Evolutionary conservation across 2,329 filamentous ascomycete genomes (phyloP), one percentile per base, ranked within the genome.

Genomic region (Daldinia eschscholtzii): DNA sequence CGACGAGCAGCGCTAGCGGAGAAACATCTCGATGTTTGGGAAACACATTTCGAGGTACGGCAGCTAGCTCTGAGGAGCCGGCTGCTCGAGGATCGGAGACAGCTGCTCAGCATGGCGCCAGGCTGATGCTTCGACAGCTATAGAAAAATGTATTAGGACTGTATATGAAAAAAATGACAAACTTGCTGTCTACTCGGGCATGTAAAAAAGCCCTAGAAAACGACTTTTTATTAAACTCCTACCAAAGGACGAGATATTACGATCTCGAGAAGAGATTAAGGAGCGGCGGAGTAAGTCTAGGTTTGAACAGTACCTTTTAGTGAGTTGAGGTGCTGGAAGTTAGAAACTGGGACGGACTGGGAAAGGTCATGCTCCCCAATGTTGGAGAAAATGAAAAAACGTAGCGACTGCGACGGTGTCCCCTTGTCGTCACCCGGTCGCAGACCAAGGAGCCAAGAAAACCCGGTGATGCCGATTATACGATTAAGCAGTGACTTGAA

Each of bases 101-200:
- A 88, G 80, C 87, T 88, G 83, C 90, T 89, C 86, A 93, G 87
- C 91, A 93, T 93, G 83, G 81, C 86, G 83, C 80, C 79, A 77
- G 75, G 76, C 76, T 78, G 76, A 81, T 79, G 79, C 78, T 78
- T 73, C 56, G 63, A 76, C 70, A 70, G 64, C 66, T 73, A 63
- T 37, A 57, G 20, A 35, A 60, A 63, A 65, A 53, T 52, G 46
- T 42, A 70, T 70, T 70, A 67, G 64, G 58, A 60, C 23, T 46
- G 55, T 65, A 59, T 30, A 28, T 5, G 41, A 42, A 56, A 33
- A 56, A 33, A 61, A 57, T 42, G 55, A 55, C 57, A 57, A 61
- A 56, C 46, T 55, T 50, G 44, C 15, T 35, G 44, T 69, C 46
- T 35, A 23, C 52, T 63, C 20, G 65, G 67, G 63, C 63, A 69